Conservation (phyloP, 1,284 basidiomycete species). For the Austropuccinia psidii region DNA sequence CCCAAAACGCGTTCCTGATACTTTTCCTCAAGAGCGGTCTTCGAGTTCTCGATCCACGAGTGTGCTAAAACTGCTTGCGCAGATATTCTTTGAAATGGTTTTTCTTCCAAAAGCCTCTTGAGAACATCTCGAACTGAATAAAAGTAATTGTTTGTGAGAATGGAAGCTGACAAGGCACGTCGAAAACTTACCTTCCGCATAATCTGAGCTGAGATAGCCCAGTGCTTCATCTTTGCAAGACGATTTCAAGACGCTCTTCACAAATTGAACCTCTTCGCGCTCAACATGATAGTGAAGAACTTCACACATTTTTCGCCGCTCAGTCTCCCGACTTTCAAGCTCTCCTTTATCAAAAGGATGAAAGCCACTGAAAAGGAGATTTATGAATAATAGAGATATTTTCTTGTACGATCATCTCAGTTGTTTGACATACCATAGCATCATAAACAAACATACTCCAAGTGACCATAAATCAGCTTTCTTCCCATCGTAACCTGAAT, state of each 20-base stretch:
- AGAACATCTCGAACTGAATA: constrained; percentile 5
- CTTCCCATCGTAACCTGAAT: constrained; percentile 32
- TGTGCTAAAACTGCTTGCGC: constrained; percentile 6
- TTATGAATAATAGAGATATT: neutral
- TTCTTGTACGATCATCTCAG: neutral
- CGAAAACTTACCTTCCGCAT: constrained; percentile 4
- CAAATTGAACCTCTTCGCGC: constrained; percentile 19
- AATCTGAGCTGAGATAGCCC: neutral
- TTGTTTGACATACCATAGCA: constrained; percentile 19
- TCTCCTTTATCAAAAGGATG: constrained; percentile 30
- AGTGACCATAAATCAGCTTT: constrained; percentile 35
- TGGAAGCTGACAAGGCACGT: neutral
- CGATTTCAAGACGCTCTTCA: constrained; percentile 15
- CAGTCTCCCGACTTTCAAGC: neutral
- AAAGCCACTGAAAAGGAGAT: constrained; percentile 14
- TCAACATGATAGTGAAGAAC: constrained; percentile 8
- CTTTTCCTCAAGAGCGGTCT: neutral
- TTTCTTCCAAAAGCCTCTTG: constrained; percentile 19
- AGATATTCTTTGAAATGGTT: constrained; percentile 14
- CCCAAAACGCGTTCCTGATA: constrained; percentile 9
- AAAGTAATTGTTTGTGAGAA: neutral
- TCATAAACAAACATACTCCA: constrained; percentile 30
- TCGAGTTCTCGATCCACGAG: constrained; percentile 3
- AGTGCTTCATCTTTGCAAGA: constrained; percentile 15
- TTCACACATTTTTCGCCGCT: constrained; percentile 6